A percentile compares a stretch with the other conserved stretches of the same genome.
These are phyloP conservation scores for Termitomyces titanicus DNA, from an alignment of 768 basidiomycete species.

Conservation along the genomic window DNA sequence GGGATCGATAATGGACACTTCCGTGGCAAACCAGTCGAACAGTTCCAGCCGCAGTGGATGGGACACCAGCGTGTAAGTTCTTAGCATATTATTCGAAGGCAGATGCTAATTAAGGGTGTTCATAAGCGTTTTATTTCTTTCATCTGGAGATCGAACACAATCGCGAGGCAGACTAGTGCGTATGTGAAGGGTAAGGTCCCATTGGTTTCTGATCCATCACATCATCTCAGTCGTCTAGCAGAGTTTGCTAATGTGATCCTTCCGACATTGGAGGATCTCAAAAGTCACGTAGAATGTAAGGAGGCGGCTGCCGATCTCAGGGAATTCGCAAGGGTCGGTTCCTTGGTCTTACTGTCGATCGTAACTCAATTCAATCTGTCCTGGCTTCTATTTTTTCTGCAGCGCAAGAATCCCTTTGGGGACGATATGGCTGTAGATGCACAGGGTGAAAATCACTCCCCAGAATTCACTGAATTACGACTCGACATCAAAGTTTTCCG, in stretches of 20 bases:
- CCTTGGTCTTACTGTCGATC: not conserved
- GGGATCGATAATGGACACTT: constrained; percentile 2
- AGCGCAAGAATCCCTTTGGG: constrained; percentile 8
- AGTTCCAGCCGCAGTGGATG: constrained; percentile 8
- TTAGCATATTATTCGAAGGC: not conserved
- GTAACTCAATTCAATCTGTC: not conserved
- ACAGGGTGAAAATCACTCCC: not conserved
- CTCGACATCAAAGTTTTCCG: constrained; percentile 4
- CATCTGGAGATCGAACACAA: constrained; percentile 6
- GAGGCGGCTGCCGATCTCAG: constrained; percentile 4
- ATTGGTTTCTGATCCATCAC: not conserved
- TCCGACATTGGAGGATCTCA: constrained; percentile 5
- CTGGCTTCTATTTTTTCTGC: not conserved
- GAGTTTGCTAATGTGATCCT: constrained; percentile 12
- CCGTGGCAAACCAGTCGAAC: constrained; percentile 5
- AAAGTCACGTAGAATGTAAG: not conserved
- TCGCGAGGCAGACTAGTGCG: constrained; percentile 1
- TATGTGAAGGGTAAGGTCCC: constrained; percentile 6
- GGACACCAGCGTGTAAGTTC: constrained; percentile 5
- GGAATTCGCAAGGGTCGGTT: constrained; percentile 7
- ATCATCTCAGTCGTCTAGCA: not conserved
- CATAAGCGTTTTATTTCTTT: constrained; percentile 6
- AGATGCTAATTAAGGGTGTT: not conserved
- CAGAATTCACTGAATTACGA: constrained; percentile 6
- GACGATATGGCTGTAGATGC: not conserved